Evolutionary conservation across 1,139 yeast genomes (phyloP).

Genomic region (Nakaseomyces nivariensis): DNA sequence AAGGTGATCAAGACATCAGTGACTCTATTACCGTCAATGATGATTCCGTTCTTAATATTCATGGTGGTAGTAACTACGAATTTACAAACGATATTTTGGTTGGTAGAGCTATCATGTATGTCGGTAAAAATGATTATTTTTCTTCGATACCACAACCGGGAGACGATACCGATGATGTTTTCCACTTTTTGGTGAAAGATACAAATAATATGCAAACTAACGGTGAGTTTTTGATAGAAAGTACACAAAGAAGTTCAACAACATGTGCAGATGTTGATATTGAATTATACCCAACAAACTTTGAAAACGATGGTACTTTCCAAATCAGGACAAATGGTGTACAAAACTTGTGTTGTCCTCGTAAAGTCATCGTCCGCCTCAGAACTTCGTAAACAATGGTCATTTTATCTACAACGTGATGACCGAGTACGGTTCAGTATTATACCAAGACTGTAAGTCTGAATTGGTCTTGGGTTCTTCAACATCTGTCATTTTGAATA

Average conservation of each 20-base stretch:
- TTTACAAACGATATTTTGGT: not conserved
- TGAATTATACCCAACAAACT: conserved; percentile 1
- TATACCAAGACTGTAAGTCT: not conserved
- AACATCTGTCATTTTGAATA: not conserved
- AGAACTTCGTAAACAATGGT: not conserved
- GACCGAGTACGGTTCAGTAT: not conserved
- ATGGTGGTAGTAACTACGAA: not conserved
- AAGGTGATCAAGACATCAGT: not conserved
- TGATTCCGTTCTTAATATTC: not conserved
- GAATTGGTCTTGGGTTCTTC: not conserved
- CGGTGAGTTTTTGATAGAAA: not conserved
- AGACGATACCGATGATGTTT: not conserved
- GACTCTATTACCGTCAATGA: not conserved
- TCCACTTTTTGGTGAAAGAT: not conserved
- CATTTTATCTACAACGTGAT: not conserved
- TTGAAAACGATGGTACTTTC: conserved; percentile 1
- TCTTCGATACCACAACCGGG: not conserved
- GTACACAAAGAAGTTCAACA: not conserved
- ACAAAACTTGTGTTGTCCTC: not conserved
- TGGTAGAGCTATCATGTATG: not conserved
- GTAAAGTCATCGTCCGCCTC: not conserved
- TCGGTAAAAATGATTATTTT: not conserved
- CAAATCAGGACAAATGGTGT: not conserved
- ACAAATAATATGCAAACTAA: not conserved
- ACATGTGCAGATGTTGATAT: not conserved